Base-by-base conservation (phyloP, 2,329 filamentous ascomycete species). In the Penicillium sp. region DNA sequence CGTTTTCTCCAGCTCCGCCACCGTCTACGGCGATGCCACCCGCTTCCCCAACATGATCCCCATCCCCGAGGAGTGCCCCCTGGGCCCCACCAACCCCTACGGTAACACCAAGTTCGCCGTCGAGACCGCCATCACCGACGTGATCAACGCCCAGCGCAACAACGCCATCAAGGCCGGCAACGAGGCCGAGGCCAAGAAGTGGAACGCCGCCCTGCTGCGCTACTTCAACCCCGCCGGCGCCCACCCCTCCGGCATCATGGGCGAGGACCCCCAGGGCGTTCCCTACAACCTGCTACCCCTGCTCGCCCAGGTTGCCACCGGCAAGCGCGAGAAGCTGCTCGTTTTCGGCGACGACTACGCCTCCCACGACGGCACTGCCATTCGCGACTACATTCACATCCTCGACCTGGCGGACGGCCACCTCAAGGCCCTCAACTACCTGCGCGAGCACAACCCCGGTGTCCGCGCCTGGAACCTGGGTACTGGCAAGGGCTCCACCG, bases 191-290 rank as follows among this genome's bases (percentile, higher is more conserved):
- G 87, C 81, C 56, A 86, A 92, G 71, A 87, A 92, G 71, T 98
- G 91, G 91, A 98, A 98, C 77, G 95, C 86, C 58, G 95, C 94
- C 43, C 82, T 98, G 66, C 84, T 99, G 70, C 87, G 95, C 70
- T 99, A 99, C 82, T 99, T 99, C 83, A 99, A 99, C 84, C 95
- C 95, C 33, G 92, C 90, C 58, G 95, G 95, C 70, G 89, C 92
- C 57, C 95, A 99, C 78, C 95, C 96, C 50, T 94, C 87, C 70
- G 96, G 95, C 58, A 87, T 99, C 77, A 96, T 99, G 92, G 95
- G 95, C 68, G 95, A 99, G 81, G 95, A 99, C 78, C 95, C 95
- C 47, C 89, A 96, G 76, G 95, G 95, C 60, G 87, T 97, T 22
- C 95, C 95, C 1, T 98, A 92, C 84, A 99, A 99, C 82, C 84